phyloP scores from a whole-genome alignment of 345 rosid species.

The Dipteronia sinensis region DNA sequence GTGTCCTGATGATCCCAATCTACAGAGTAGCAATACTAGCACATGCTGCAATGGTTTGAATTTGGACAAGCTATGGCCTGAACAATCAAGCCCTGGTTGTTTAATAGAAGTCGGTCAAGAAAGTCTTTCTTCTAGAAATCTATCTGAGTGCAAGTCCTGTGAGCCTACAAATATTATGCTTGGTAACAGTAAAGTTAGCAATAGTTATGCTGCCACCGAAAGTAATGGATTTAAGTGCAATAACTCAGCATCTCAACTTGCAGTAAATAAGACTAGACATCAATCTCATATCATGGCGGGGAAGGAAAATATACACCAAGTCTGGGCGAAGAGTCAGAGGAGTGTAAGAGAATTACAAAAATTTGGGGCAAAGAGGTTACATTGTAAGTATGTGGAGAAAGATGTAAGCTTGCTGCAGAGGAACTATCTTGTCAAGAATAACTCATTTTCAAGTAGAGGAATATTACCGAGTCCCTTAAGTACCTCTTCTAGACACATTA shows the following conservation, averaged over 20 bases:
- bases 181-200: background rate
- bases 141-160: background rate
- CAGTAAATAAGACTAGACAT: conserved; percentile 5
- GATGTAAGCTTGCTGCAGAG: conserved; percentile 4
- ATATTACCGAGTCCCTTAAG: conserved; percentile 3
- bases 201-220: background rate
- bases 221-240: background rate
- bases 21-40: background rate
- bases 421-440: background rate
- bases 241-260: background rate
- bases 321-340: conserved; percentile 8
- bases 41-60: background rate
- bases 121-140: background rate
- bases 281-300: background rate
- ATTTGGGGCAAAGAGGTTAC: conserved; percentile 5
- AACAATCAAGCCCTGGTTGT: background rate
- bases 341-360: conserved; percentile 9
- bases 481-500: conserved; percentile 8
- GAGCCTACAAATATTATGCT: background rate
- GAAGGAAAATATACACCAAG: conserved; percentile 7
- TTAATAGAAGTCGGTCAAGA: background rate
- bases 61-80: background rate
- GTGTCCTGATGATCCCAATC: background rate
- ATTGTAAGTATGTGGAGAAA: background rate
- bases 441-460: conserved; percentile 4